Evolutionary conservation across 345 rosid genomes (phyloP), one percentile per base, ranked within the genome.

Genomic region (Firmiana major): DNA sequence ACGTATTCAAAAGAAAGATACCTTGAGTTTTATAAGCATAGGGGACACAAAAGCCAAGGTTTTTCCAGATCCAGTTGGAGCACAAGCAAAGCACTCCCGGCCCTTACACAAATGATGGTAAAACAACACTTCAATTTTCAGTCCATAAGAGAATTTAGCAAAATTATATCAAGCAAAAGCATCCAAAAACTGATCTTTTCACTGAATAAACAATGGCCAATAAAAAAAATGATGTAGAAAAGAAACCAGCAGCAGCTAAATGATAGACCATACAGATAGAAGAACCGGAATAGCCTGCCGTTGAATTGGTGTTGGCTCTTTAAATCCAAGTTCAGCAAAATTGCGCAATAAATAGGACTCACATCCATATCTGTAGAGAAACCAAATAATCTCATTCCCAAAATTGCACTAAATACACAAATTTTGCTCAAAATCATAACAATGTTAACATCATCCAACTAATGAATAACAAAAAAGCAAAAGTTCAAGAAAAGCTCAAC

Each of bases 1-100:
- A 77, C 75, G 3, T 51, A 24, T 28, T 48, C 55, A 67, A 77
- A 63, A 3, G 57, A 63, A 66, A 5, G 60, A 63, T 77, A 93
- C 99, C 99, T 93, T 88, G 73, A 95, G 97, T 85, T 91, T 95
- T 83, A 95, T 88, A 46, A 95, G 91, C 91, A 95, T 93, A 77
- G 99, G 98, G 57, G 90, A 92, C 9, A 95, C 82, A 88, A 95
- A 95, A 76, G 97, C 97, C 79, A 95, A 79, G 70, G 99, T 93
- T 81, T 95, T 93, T 51, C 99, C 98, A 28, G 99, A 93, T 73
- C 99, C 99, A 78, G 99, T 95, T 45, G 98, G 98, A 59, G 99
- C 99, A 86, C 94, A 92, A 21, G 97, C 97, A 77, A 95, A 93
- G 85, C 98, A 95, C 84, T 95, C 98, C 75, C 93, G 93, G 49